Evolutionary conservation across 2,329 filamentous ascomycete species (phyloP).

Genomic region (Raffaelea deltoideospora): DNA sequence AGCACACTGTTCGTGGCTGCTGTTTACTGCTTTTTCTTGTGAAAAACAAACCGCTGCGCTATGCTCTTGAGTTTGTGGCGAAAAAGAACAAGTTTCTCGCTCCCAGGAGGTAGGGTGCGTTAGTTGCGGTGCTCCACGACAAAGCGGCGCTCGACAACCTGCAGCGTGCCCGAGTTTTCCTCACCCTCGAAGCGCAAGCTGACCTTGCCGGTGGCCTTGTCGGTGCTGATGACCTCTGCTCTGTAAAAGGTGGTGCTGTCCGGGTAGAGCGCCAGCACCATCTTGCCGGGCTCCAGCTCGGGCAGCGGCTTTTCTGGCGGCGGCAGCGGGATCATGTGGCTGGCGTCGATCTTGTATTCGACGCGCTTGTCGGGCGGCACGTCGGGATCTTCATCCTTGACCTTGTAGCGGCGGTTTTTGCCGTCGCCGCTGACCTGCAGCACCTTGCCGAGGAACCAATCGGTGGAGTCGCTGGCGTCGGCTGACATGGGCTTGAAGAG

Average conservation of each 20-base stretch:
- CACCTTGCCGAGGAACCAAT: conserved; percentile 67
- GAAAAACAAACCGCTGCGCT: not conserved
- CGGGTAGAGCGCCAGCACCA: conserved; percentile 65
- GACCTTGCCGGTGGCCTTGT: conserved; percentile 34
- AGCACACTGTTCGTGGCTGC: no score
- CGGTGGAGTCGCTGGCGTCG: conserved; percentile 30
- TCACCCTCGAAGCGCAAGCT: conserved; percentile 67
- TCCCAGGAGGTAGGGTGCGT: no score
- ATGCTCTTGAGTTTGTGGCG: no score
- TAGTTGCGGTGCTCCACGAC: conserved; percentile 53
- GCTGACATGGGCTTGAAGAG: conserved; percentile 47
- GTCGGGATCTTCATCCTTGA: conserved; percentile 67
- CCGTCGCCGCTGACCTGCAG: conserved; percentile 61
- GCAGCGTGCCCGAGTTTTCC: conserved; percentile 56
- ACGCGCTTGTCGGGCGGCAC: conserved; percentile 44
- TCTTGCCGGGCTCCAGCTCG: conserved; percentile 51
- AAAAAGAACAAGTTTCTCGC: no score
- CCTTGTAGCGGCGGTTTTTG: conserved; percentile 64
- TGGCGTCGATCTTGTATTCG: conserved; percentile 56
- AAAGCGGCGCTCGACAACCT: conserved; percentile 60
- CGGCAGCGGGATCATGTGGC: conserved; percentile 65
- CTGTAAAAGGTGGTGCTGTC: conserved; percentile 78
- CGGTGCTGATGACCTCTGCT: conserved; percentile 62
- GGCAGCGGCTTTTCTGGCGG: conserved; percentile 35
- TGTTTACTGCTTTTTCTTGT: no score